Evolutionary conservation across 306 rosid species (phyloP).

Genomic region (Cucumis cinereus): DNA sequence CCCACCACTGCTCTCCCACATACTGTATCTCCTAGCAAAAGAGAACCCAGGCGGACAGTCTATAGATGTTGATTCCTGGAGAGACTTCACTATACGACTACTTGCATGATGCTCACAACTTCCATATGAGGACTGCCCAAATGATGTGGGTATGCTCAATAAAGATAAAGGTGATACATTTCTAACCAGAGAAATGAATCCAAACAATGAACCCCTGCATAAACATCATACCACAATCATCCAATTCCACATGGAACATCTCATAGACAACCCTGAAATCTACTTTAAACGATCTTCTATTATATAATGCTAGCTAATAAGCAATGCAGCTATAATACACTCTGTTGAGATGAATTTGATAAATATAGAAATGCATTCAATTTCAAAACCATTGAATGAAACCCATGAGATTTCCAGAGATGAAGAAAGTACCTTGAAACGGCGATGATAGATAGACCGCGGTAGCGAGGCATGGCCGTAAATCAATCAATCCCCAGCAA

Average conservation of each 20-base stretch:
- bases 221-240: conserved; percentile 4
- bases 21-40: conserved; percentile 14
- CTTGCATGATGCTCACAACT: conserved; percentile 17
- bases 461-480: neutral
- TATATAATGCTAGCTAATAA: neutral
- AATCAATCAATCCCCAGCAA: neutral
- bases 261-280: neutral
- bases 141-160: conserved; percentile 9
- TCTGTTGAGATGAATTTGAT: neutral
- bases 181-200: conserved; percentile 21
- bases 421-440: neutral
- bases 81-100: conserved; percentile 12
- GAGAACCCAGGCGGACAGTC: conserved; percentile 7
- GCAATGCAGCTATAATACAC: neutral
- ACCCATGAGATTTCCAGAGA: neutral
- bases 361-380: neutral
- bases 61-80: conserved; percentile 7
- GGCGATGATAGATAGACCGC: neutral
- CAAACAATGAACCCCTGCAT: conserved; percentile 37
- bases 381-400: neutral
- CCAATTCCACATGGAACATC: neutral
- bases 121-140: conserved; percentile 8
- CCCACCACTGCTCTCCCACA: conserved; percentile 9
- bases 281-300: neutral
- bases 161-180: conserved; percentile 21